These are phyloP conservation scores for Protomyces macrosporus DNA, from an alignment of 1,139 yeast species.

Conservation along the genomic window DNA sequence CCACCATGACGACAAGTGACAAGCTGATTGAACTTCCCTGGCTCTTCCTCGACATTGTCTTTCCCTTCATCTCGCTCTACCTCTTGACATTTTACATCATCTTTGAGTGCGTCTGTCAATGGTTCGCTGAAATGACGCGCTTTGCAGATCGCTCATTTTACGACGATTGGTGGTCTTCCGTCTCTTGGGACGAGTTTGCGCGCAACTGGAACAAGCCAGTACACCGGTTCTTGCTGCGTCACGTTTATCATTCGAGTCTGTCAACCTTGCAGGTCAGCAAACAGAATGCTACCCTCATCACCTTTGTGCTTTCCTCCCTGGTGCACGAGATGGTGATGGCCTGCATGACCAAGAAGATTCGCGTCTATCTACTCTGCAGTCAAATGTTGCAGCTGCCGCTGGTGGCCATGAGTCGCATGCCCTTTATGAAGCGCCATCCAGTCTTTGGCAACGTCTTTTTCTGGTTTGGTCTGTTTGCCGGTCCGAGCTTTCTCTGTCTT, in stretches of 20 bases:
- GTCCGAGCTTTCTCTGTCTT: slow-evolving; percentile 85
- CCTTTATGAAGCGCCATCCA: slow-evolving; percentile 52
- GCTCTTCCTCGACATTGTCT: slow-evolving; percentile 67
- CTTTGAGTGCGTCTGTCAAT: slow-evolving; percentile 91
- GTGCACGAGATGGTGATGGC: slow-evolving; percentile 92
- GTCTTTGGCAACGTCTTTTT: slow-evolving; percentile 75
- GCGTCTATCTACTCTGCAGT: slow-evolving; percentile 71
- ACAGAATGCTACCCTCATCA: slow-evolving; percentile 63
- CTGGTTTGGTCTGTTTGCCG: slow-evolving; percentile 87
- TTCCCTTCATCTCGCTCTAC: slow-evolving; percentile 52
- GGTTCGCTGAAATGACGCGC: slow-evolving; percentile 66
- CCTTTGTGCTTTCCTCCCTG: slow-evolving; percentile 73
- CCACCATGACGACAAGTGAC: slow-evolving; percentile 41
- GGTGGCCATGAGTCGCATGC: slow-evolving; percentile 39
- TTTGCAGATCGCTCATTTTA: slow-evolving; percentile 67
- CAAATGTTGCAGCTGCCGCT: slow-evolving; percentile 71
- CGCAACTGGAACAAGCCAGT: slow-evolving; percentile 95
- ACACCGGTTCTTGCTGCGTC: slow-evolving; percentile 82
- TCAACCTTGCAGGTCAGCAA: slow-evolving; percentile 67
- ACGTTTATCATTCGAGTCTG: slow-evolving; percentile 88
- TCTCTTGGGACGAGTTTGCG: slow-evolving; percentile 89
- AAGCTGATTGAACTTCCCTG: slow-evolving; percentile 53
- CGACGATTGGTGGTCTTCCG: slow-evolving; percentile 93
- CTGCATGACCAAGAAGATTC: slow-evolving; percentile 67
- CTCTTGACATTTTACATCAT: slow-evolving; percentile 76